These are phyloP conservation scores for Cercospora citrullina DNA, from an alignment of 2,329 filamentous ascomycete genomes.

Conservation along the genomic window DNA sequence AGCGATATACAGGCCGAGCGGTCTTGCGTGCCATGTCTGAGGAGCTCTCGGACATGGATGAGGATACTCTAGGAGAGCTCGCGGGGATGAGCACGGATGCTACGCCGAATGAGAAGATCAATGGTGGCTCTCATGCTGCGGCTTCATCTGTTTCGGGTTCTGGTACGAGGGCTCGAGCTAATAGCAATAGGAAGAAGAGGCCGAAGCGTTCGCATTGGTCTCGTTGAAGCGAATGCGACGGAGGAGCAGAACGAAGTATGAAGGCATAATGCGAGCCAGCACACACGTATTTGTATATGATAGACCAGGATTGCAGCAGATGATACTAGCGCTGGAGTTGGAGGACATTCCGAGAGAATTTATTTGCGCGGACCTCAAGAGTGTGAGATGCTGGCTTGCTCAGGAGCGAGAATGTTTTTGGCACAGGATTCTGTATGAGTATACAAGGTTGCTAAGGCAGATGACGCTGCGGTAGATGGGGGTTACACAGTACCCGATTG, in stretches of 20 bases:
- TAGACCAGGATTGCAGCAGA: not conserved
- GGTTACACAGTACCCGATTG: not conserved
- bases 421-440: not conserved
- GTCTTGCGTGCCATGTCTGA: constrained; percentile 75
- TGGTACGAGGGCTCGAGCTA: not conserved
- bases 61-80: constrained; percentile 75
- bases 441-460: not conserved
- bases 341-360: not conserved
- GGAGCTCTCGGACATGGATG: constrained; percentile 80
- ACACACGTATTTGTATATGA: constrained; percentile 1
- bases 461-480: not conserved
- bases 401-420: not conserved
- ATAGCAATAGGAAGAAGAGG: constrained; percentile 17
- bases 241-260: not conserved
- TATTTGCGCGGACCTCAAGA: not conserved
- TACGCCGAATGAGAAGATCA: constrained; percentile 19
- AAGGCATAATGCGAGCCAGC: not conserved
- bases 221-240: not conserved
- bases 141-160: not conserved
- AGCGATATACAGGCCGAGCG: constrained; percentile 71
- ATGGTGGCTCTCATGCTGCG: constrained; percentile 5
- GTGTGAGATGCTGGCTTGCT: not conserved
- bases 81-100: constrained; percentile 25
- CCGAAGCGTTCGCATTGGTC: constrained; percentile 20
- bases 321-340: constrained; percentile 1